These are phyloP conservation scores for Puccinia hordei DNA, from an alignment of 1,284 basidiomycete genomes.

Conservation along the genomic window DNA sequence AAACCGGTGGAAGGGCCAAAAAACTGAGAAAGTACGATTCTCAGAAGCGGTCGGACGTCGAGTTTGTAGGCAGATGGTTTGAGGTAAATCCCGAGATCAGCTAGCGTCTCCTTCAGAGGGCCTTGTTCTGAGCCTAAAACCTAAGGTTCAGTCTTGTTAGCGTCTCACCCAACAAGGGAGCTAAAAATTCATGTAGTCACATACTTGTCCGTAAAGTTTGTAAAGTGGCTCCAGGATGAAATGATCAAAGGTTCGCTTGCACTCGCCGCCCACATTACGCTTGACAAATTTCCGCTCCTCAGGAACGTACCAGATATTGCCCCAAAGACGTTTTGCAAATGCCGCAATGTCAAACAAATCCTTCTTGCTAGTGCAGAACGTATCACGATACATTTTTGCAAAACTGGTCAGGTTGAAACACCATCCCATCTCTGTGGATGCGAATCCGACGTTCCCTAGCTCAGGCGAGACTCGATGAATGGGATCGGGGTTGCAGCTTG, in stretches of 20 bases:
- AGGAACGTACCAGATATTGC: conserved; percentile 90
- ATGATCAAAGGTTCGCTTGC: conserved; percentile 85
- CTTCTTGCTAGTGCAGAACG: conserved; percentile 67
- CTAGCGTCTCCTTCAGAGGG: conserved; percentile 77
- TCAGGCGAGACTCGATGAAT: conserved; percentile 86
- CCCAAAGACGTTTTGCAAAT: conserved; percentile 87
- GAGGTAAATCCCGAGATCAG: conserved; percentile 76
- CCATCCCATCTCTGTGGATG: conserved; percentile 95
- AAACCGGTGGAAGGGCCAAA: conserved; percentile 82
- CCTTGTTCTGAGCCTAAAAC: conserved; percentile 90
- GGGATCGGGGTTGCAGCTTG: conserved; percentile 85
- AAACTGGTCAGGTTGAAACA: conserved; percentile 94
- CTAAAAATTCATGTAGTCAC: conserved; percentile 48
- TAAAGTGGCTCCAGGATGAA: conserved; percentile 96
- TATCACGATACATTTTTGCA: conserved; percentile 93
- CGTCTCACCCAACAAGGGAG: not conserved
- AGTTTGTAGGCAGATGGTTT: conserved; percentile 96
- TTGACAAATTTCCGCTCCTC: conserved; percentile 83
- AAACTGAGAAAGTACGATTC: conserved; percentile 91
- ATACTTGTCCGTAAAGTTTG: conserved; percentile 82
- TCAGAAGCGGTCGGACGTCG: conserved; percentile 91
- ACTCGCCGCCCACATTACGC: conserved; percentile 77
- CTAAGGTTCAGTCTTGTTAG: conserved; percentile 59
- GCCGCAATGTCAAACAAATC: conserved; percentile 64
- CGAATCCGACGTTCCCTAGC: conserved; percentile 94